phyloP scores from a whole-genome alignment of 2,329 filamentous ascomycete genomes.

The Neofusicoccum ribis region DNA sequence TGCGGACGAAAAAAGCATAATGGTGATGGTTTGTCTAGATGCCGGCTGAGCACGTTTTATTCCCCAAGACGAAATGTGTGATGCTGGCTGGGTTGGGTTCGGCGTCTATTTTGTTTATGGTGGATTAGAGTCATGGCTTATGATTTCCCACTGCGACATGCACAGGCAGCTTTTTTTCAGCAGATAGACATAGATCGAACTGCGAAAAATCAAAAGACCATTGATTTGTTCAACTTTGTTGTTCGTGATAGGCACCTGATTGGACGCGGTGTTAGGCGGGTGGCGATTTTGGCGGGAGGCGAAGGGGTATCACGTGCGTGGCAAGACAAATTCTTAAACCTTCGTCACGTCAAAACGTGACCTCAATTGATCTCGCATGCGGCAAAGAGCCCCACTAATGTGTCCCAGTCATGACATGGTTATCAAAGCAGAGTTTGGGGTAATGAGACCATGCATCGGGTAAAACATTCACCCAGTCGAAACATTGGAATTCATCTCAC shows the following conservation, averaged over 20 bases:
- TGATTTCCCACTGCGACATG: constrained; percentile 18
- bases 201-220: constrained; percentile 9
- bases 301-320: background rate
- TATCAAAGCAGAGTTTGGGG: no score
- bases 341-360: no score
- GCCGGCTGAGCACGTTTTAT: constrained; percentile 12
- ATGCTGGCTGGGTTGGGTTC: constrained; percentile 18
- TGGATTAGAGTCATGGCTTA: constrained; percentile 18
- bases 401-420: no score
- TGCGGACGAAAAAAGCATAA: constrained; percentile 17
- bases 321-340: background rate
- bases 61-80: background rate
- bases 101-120: constrained; percentile 16
- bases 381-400: no score
- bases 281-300: no score
- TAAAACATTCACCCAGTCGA: no score
- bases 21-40: constrained; percentile 18
- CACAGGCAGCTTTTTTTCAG: background rate
- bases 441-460: no score
- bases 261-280: no score
- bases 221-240: constrained; percentile 1
- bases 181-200: constrained; percentile 18
- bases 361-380: no score
- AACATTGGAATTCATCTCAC: no score
- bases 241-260: no score